Conservation (phyloP, 805 yeast species). For the Grigorovia transvaalensis region DNA sequence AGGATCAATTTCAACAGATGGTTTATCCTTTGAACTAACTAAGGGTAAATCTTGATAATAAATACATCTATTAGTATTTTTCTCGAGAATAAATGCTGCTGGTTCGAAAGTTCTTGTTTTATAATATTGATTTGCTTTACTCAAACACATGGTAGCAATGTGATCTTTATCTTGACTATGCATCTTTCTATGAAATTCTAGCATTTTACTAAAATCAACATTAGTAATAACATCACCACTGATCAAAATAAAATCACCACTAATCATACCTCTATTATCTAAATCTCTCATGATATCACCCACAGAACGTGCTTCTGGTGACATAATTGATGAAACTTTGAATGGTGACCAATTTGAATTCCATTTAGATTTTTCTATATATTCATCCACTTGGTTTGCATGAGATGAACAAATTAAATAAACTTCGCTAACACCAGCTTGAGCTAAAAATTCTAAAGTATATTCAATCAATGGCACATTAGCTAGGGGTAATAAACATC, state of each 20-base stretch:
- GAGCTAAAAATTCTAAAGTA: constrained; percentile 87
- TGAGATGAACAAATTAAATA: constrained; percentile 84
- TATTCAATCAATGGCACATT: constrained; percentile 91
- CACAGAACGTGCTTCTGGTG: constrained; percentile 80
- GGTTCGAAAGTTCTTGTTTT: constrained; percentile 79
- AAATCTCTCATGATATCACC: constrained; percentile 97
- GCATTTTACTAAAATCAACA: constrained; percentile 63
- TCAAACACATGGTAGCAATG: constrained; percentile 86
- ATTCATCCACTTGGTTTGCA: constrained; percentile 76
- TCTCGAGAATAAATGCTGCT: constrained; percentile 75
- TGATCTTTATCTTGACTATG: constrained; percentile 76
- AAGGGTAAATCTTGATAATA: constrained; percentile 72
- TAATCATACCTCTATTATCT: constrained; percentile 80
- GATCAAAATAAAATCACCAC: constrained; percentile 80
- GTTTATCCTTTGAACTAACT: constrained; percentile 35
- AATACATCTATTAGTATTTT: constrained; percentile 61
- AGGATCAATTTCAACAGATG: constrained; percentile 60
- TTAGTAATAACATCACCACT: constrained; percentile 96
- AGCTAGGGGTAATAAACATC: constrained; percentile 87
- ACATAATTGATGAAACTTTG: constrained; percentile 63
- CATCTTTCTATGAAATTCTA: constrained; percentile 63
- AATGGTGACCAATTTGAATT: constrained; percentile 64
- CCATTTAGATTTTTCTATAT: constrained; percentile 71
- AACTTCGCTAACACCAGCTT: constrained; percentile 83
- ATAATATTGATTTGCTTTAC: constrained; percentile 76